Base-by-base conservation (phyloP, 306 rosid genomes). In the Cicer chorassanicum region DNA sequence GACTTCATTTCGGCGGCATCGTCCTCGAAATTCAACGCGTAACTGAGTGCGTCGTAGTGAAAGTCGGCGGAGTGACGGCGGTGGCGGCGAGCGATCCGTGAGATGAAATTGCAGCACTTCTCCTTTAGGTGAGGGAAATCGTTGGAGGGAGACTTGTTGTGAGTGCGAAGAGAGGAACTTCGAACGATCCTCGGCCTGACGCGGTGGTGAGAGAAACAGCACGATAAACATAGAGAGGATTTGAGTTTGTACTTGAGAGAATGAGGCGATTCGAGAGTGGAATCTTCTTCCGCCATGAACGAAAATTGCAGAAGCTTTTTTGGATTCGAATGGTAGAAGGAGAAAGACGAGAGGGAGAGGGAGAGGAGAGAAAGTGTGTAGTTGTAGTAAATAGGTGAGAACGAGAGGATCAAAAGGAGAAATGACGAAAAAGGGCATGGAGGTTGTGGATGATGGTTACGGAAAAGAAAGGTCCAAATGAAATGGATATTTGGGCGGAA, bases 41-140 rank as follows among this genome's bases (percentile, higher is more conserved):
- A 91, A 53, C 96, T 91, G 70, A 87, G 80, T 0, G 89, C 56
- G 46, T 93, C 98, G 85, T 93, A 93, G 13, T 64, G 89, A 74
- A 86, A 89, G 40, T 88, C 97, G 14, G 90, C 86, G 44, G 97
- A 89, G 65, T 88, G 90, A 38, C 88, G 89, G 70, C 92, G 90
- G 34, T 65, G 3, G 75, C 71, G 84, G 77, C 85, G 82, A 2
- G 89, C 85, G 81, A 92, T 75, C 2, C 84, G 78, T 6, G 81
- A 55, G 53, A 89, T 85, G 79, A 85, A 82, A 63, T 45, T 75
- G 76, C 73, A 50, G 84, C 89, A 86, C 80, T 78, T 85, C 9
- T 81, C 87, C 69, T 77, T 87, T 2, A 76, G 4, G n/a, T 86
- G 84, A 4, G 84, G 84, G 15, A 66, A 60, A 40, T 82, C 86